A percentile compares a stretch with the other conserved stretches of the same genome.
These are phyloP conservation scores for Fusarium sp. DNA, from an alignment of 2,329 filamentous ascomycete species.

Conservation along the genomic window DNA sequence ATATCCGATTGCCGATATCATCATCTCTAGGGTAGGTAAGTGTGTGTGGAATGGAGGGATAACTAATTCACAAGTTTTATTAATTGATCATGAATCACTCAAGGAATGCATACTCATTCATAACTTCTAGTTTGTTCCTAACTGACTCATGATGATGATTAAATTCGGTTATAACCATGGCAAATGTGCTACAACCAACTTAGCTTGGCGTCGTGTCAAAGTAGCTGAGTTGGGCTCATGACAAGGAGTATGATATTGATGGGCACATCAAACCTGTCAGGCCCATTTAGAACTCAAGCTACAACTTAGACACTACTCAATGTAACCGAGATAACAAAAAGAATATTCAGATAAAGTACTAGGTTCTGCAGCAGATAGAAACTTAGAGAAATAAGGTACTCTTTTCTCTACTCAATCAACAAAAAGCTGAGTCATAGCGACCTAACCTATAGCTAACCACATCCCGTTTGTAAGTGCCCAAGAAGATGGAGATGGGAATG, in stretches of 20 bases:
- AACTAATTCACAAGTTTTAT: neutral
- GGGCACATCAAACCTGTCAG: no score
- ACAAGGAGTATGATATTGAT: neutral
- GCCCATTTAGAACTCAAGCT: neutral
- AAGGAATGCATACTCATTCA: neutral
- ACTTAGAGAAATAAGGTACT: neutral
- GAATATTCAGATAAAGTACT: no score
- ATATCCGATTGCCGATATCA: conserved; percentile 32
- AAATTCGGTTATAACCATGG: neutral
- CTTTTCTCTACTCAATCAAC: neutral
- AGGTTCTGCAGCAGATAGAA: neutral
- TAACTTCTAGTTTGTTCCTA: neutral
- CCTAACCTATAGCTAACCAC: conserved; percentile 1
- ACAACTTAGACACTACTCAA: neutral
- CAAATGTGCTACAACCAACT: neutral
- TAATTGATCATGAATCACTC: neutral
- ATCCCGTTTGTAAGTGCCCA: neutral
- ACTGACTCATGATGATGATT: neutral
- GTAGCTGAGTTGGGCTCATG: neutral
- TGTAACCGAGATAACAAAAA: no score
- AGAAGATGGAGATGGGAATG: neutral
- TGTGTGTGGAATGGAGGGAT: neutral
- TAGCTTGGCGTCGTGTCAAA: neutral
- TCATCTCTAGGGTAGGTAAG: conserved; percentile 14
- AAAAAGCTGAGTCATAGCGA: neutral